These are phyloP conservation scores for Amaranthus hypochondriacus DNA, from an alignment of 148 eudicot species.

Conservation along the genomic window DNA sequence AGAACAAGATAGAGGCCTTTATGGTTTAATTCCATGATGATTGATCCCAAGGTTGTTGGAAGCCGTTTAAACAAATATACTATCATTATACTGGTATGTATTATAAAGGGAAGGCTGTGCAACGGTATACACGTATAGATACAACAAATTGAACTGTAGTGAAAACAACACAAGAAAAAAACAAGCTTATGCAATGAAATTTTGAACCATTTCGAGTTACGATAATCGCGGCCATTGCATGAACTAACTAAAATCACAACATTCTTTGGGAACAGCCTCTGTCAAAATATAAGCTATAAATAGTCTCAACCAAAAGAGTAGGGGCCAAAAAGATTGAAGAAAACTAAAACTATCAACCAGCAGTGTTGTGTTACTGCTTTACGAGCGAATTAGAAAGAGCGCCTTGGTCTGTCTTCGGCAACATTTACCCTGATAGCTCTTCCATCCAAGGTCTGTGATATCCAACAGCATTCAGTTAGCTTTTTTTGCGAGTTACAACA, in stretches of 20 bases:
- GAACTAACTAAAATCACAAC: slow-evolving; percentile 26
- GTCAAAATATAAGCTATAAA: slow-evolving; percentile 25
- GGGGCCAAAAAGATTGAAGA: neutral
- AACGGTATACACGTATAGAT: too few species aligned
- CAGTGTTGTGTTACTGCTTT: slow-evolving; percentile 1
- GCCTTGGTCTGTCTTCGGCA: slow-evolving; percentile 64
- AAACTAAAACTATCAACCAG: slow-evolving; percentile 21
- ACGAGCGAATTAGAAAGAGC: slow-evolving; percentile 29
- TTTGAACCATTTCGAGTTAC: slow-evolving; percentile 7
- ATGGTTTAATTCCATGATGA: too few species aligned
- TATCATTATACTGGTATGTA: too few species aligned
- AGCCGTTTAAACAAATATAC: too few species aligned
- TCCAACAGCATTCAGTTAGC: slow-evolving; percentile 7
- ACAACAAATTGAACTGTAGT: too few species aligned
- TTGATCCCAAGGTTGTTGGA: too few species aligned
- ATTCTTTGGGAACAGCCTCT: slow-evolving; percentile 10
- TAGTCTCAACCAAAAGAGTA: slow-evolving; percentile 20
- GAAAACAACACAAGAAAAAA: too few species aligned
- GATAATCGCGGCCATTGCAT: slow-evolving; percentile 19
- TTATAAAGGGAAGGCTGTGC: too few species aligned
- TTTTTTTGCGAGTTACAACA: neutral
- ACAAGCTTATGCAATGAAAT: too few species aligned
- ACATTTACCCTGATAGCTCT: slow-evolving; percentile 66
- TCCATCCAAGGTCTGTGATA: slow-evolving; percentile 60
- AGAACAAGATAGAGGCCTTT: too few species aligned